Evolutionary conservation across 306 rosid species (phyloP).

Genomic region (Cucumis cinereus): DNA sequence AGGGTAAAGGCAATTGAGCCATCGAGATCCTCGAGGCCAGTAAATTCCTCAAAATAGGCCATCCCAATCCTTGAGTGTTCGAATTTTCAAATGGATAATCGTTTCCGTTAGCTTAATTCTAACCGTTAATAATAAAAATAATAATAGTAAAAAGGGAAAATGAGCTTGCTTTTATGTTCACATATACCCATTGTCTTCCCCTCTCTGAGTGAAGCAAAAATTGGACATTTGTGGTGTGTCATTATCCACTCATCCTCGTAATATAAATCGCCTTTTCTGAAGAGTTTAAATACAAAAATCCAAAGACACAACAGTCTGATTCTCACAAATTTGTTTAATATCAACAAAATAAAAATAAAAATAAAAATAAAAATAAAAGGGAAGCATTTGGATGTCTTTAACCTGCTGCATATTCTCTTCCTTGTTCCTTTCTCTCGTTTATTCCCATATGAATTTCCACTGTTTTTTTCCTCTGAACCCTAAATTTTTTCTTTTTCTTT

Average conservation of each 20-base stretch:
- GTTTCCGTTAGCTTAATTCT: no score
- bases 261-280: background rate
- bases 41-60: no score
- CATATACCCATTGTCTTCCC: background rate
- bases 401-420: constrained; percentile 1
- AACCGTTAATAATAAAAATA: no score
- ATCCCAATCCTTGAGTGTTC: no score
- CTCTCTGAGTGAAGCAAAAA: background rate
- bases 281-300: background rate
- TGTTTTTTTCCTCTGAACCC: background rate
- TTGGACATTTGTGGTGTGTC: background rate
- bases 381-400: background rate
- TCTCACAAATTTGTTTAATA: background rate
- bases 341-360: background rate
- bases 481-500: no score
- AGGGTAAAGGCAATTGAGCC: no score
- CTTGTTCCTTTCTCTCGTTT: background rate
- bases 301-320: background rate
- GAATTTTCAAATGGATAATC: background rate
- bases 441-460: background rate
- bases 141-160: no score
- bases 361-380: background rate
- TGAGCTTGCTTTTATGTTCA: background rate
- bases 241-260: background rate
- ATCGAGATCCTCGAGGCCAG: no score